Evolutionary conservation across 768 basidiomycete genomes (phyloP), one percentile per base, ranked within the genome.

Genomic region (Gyrodon lividus): DNA sequence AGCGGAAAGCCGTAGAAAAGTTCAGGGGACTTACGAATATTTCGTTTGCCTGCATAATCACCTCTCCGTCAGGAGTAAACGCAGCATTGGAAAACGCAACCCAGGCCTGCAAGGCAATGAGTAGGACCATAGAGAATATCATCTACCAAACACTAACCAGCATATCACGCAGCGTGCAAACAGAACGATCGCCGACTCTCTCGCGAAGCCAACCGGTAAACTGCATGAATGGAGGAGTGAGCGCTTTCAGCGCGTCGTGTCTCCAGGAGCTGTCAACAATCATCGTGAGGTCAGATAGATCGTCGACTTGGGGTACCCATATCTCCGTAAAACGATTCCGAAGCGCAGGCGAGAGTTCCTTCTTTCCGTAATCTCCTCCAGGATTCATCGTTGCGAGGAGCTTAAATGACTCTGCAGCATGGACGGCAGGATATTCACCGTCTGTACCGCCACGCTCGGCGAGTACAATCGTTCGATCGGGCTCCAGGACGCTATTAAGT

Each of bases 301-400:
- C 77, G 50, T 89, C 83, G 26, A 98, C 80, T 16, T 84, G 73
- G 3, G 96, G 95, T 0, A 99, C 97, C 96, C 97, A 99, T 28
- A 99, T 96, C 68, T 99, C 97, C 4, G 97, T 99, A 72, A 99
- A 99, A 5, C 97, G 84, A 71, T 98, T 99, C 17, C 97, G 84
- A 34, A 99, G 75, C 0, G 97, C 97, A 28, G 95, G 96, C 2
- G 97, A 98, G 2, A 99, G 74, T 65, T 99, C 97, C 66, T 98
- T 99, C 76, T 99, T 99, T 20, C 97, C 97, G 61, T 95, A 98
- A 63, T 99, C 97, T 13, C 97, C 97, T 17, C 97, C 97, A 0
- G 97, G 97, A 66, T 99, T 99, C 97, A 99, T 99, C 3, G 97
- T 98, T 2, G 97, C 93, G 0, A 98, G 76, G 33, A 99, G 82